A percentile compares a stretch with the other conserved stretches of the same genome.
phyloP scores from a whole-genome alignment of 1,139 yeast genomes.

The Candida buenavistaensis region DNA sequence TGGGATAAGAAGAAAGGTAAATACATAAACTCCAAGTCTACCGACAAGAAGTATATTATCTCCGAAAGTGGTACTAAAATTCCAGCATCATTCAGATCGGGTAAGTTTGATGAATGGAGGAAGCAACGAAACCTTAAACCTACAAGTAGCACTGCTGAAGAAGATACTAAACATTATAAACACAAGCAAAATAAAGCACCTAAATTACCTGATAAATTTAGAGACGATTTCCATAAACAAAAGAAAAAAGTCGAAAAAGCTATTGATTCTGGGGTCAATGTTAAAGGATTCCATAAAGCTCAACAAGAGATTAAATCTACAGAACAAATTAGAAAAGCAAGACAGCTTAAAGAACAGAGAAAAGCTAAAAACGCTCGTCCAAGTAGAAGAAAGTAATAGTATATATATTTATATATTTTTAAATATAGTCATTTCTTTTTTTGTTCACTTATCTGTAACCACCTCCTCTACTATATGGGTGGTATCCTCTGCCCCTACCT shows the following conservation, averaged over 20 bases:
- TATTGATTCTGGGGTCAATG: slow-evolving; percentile 67
- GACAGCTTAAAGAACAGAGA: slow-evolving; percentile 69
- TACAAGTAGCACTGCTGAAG: slow-evolving; percentile 21
- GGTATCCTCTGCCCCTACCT: slow-evolving; percentile 24
- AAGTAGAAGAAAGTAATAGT: slow-evolving; percentile 27
- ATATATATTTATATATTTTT: neutral
- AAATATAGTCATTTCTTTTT: neutral
- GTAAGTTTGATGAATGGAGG: slow-evolving; percentile 91
- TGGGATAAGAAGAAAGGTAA: slow-evolving; percentile 97
- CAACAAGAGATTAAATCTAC: slow-evolving; percentile 64
- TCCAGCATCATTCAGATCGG: slow-evolving; percentile 90
- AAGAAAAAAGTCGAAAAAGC: slow-evolving; percentile 84
- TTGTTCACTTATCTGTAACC: slow-evolving; percentile 12
- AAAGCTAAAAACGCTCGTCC: slow-evolving; percentile 90
- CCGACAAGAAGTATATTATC: slow-evolving; percentile 82
- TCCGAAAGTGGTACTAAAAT: slow-evolving; percentile 94
- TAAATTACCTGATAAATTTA: slow-evolving; percentile 78
- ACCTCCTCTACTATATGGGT: slow-evolving; percentile 29
- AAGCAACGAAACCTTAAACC: slow-evolving; percentile 61
- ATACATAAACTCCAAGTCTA: slow-evolving; percentile 77
- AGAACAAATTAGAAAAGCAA: slow-evolving; percentile 76
- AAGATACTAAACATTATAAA: slow-evolving; percentile 52
- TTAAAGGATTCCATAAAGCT: slow-evolving; percentile 68
- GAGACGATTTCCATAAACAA: slow-evolving; percentile 85
- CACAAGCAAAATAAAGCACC: slow-evolving; percentile 83